phyloP scores from a whole-genome alignment of 768 basidiomycete species.

The Mycena pura region DNA sequence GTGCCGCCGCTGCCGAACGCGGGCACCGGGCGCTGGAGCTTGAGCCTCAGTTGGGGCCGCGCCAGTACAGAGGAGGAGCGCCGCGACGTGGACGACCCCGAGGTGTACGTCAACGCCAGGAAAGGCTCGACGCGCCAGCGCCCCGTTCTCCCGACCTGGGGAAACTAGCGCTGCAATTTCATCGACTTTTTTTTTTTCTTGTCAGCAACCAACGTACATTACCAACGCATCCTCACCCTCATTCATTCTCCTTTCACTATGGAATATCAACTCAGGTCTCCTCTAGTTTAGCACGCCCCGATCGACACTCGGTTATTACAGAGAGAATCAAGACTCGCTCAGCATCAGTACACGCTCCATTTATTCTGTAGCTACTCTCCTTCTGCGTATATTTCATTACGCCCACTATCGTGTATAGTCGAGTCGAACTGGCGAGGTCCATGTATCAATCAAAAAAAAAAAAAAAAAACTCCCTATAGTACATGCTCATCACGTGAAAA shows the following conservation, averaged over 20 bases:
- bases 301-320: background rate
- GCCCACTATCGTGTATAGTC: too few species aligned
- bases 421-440: too few species aligned
- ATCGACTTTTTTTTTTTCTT: background rate
- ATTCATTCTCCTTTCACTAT: constrained; percentile 5
- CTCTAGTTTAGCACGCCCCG: background rate
- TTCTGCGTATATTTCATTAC: too few species aligned
- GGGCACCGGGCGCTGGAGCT: constrained; percentile 23
- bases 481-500: too few species aligned
- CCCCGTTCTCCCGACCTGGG: constrained; percentile 14
- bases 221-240: background rate
- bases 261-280: constrained; percentile 1
- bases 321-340: too few species aligned
- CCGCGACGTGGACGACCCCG: constrained; percentile 5
- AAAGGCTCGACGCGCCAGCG: constrained; percentile 11
- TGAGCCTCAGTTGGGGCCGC: constrained; percentile 27
- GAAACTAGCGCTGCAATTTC: background rate
- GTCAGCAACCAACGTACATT: background rate
- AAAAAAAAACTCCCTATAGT: too few species aligned
- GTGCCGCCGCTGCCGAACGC: constrained; percentile 16
- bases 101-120: constrained; percentile 5
- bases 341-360: too few species aligned
- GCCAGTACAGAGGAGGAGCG: constrained; percentile 10
- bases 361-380: background rate
- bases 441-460: too few species aligned